phyloP scores from a whole-genome alignment of 345 rosid genomes.

The Heritiera littoralis region DNA sequence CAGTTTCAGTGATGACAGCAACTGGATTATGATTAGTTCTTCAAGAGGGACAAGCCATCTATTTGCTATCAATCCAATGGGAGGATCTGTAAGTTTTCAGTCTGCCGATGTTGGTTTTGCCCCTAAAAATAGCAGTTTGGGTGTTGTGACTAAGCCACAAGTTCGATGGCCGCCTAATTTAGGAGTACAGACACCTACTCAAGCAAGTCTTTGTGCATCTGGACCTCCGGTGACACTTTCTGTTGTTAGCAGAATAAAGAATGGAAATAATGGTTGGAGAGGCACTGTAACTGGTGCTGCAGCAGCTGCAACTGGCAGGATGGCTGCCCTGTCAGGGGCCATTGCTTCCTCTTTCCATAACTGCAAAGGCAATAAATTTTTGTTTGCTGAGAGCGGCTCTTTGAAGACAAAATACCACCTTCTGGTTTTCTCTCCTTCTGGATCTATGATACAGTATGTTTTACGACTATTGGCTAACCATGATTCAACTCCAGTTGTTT shows the following conservation, averaged over 20 bases:
- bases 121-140: conserved; percentile 34
- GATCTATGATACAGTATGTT: conserved; percentile 77
- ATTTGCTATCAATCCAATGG: conserved; percentile 71
- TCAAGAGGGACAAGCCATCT: conserved; percentile 93
- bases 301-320: conserved; percentile 83
- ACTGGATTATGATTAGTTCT: conserved; percentile 88
- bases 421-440: conserved; percentile 81
- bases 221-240: conserved; percentile 70
- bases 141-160: conserved; percentile 36
- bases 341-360: conserved; percentile 76
- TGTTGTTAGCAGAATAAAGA: conserved; percentile 80
- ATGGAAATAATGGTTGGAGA: conserved; percentile 75
- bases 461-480: conserved; percentile 42
- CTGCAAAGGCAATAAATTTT: conserved; percentile 50
- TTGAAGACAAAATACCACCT: conserved; percentile 55
- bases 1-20: conserved; percentile 83
- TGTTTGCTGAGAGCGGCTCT: conserved; percentile 32
- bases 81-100: conserved; percentile 49
- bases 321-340: conserved; percentile 61
- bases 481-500: conserved; percentile 35
- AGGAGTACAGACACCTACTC: conserved; percentile 35
- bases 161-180: conserved; percentile 41
- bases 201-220: conserved; percentile 40
- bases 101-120: conserved; percentile 34
- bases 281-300: conserved; percentile 78